phyloP scores from a whole-genome alignment of 2,329 filamentous ascomycete genomes.

The Fusarium citri region DNA sequence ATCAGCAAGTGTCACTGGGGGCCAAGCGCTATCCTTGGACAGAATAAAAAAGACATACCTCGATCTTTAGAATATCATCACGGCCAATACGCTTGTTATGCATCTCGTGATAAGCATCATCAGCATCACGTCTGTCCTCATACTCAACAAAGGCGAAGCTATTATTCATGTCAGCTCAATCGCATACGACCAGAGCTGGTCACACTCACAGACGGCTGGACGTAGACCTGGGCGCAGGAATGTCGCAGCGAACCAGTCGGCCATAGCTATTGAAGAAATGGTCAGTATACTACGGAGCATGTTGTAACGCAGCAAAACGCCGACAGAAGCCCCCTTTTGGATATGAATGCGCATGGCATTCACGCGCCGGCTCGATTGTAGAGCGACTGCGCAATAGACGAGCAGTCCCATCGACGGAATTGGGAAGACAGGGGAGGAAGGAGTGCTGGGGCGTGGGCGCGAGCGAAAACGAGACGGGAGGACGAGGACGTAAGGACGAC shows the following conservation, averaged over 20 bases:
- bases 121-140: constrained; percentile 96
- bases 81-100: constrained; percentile 98
- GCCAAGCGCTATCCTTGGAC: background rate
- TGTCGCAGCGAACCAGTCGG: constrained; percentile 97
- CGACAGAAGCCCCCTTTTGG: constrained; percentile 45
- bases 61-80: constrained; percentile 96
- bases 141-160: constrained; percentile 99
- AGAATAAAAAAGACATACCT: constrained; percentile 70
- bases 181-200: background rate
- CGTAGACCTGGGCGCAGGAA: constrained; percentile 93
- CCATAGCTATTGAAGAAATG: constrained; percentile 77
- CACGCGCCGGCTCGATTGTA: constrained; percentile 44
- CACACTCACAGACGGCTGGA: constrained; percentile 90
- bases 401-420: constrained; percentile 46
- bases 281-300: constrained; percentile 62
- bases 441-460: constrained; percentile 44
- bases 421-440: constrained; percentile 39
- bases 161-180: constrained; percentile 20
- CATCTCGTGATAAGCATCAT: constrained; percentile 99
- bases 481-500: constrained; percentile 47
- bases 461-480: constrained; percentile 46
- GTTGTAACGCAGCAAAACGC: constrained; percentile 35
- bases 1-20: constrained; percentile 1
- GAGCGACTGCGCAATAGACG: constrained; percentile 45
- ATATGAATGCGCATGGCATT: constrained; percentile 43